Evolutionary conservation across 495 filamentous ascomycete genomes (phyloP).

Genomic region (Penicillium macrosclerotiorum): DNA sequence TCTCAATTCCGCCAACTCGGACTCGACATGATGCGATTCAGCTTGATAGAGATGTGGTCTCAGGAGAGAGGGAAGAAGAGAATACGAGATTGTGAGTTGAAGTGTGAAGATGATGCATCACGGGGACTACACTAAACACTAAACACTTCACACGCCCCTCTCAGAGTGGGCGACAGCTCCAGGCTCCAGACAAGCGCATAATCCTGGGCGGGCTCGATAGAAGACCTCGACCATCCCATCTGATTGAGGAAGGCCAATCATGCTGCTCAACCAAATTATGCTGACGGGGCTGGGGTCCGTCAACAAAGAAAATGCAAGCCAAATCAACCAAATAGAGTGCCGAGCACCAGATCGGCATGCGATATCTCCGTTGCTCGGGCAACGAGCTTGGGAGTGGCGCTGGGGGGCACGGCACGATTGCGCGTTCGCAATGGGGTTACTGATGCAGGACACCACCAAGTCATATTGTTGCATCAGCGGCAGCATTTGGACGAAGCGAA

Average conservation of each 20-base stretch:
- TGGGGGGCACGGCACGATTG: not conserved
- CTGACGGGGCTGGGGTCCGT: not conserved
- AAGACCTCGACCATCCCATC: not conserved
- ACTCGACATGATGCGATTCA: not conserved
- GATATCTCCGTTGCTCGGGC: conserved; percentile 16
- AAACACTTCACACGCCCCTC: no score
- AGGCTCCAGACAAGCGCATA: no score
- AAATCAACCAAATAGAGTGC: conserved; percentile 13
- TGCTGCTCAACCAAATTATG: not conserved
- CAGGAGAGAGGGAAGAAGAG: not conserved
- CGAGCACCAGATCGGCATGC: conserved; percentile 10
- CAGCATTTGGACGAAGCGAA: not conserved
- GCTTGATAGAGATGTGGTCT: not conserved
- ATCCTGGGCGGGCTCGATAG: no score
- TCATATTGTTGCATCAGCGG: not conserved
- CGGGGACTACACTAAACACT: not conserved
- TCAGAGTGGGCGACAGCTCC: no score
- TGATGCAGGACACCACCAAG: not conserved
- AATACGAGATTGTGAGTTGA: not conserved
- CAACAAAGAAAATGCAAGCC: conserved; percentile 13
- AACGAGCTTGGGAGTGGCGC: conserved; percentile 3
- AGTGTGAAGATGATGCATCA: not conserved
- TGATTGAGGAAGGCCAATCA: conserved; percentile 4
- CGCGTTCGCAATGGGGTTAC: no score
- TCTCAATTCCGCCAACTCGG: no score